Evolutionary conservation across 1,284 basidiomycete species (phyloP).

Genomic region (Wolfiporia cocos): DNA sequence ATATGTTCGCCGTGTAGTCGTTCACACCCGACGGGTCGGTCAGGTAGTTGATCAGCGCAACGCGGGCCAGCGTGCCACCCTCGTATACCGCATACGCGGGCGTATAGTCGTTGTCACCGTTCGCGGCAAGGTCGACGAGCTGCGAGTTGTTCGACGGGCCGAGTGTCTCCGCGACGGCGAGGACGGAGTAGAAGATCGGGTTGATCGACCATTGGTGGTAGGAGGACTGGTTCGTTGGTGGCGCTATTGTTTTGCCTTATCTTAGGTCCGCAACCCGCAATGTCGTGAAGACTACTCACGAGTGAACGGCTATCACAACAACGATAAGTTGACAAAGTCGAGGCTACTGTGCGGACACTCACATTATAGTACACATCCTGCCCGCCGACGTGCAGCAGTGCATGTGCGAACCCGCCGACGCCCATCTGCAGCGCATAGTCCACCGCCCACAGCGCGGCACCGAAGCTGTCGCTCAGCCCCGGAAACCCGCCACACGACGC

Average conservation of each 20-base stretch:
- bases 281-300: conserved; percentile 21
- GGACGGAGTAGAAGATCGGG: conserved; percentile 62
- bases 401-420: conserved; percentile 50
- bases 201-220: conserved; percentile 60
- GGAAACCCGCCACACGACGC: conserved; percentile 79
- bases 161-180: conserved; percentile 64
- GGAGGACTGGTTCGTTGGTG: conserved; percentile 52
- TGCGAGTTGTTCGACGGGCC: conserved; percentile 53
- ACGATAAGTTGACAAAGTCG: not conserved
- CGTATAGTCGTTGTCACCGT: conserved; percentile 44
- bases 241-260: too few species aligned
- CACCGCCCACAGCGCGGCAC: conserved; percentile 39
- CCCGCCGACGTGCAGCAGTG: conserved; percentile 60
- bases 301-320: conserved; percentile 33
- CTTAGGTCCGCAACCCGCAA: not conserved
- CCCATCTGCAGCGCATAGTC: conserved; percentile 39
- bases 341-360: conserved; percentile 18
- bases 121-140: conserved; percentile 52
- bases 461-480: conserved; percentile 62
- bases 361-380: conserved; percentile 66
- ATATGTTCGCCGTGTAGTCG: conserved; percentile 40
- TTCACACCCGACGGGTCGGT: conserved; percentile 45
- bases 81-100: conserved; percentile 75
- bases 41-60: conserved; percentile 68
- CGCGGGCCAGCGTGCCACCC: conserved; percentile 44